These are phyloP conservation scores for Cryptococcus depauperatus DNA, from an alignment of 1,284 basidiomycete species.

Conservation along the genomic window DNA sequence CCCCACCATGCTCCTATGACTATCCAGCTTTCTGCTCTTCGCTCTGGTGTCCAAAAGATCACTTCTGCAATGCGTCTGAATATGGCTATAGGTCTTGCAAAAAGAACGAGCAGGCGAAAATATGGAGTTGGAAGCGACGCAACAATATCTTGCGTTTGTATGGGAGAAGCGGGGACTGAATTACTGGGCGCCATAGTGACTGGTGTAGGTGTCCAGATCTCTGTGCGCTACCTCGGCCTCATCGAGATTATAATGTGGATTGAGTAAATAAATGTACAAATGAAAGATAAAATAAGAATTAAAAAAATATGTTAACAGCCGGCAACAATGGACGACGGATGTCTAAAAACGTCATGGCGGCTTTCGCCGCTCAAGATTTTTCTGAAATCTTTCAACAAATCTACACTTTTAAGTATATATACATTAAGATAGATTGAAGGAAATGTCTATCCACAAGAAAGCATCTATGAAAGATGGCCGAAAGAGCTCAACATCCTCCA, in stretches of 20 bases:
- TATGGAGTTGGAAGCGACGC: constrained; percentile 41
- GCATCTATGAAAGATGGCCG: background rate
- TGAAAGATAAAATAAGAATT: no score
- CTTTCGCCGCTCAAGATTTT: constrained; percentile 3
- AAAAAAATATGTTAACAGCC: no score
- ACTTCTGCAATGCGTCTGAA: constrained; percentile 53
- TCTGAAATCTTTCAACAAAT: background rate
- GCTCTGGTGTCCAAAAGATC: constrained; percentile 54
- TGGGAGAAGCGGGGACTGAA: background rate
- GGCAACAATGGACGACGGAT: no score
- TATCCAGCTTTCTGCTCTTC: constrained; percentile 61
- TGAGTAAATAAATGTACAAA: no score
- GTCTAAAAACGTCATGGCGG: no score
- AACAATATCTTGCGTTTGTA: constrained; percentile 32
- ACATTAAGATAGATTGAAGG: background rate
- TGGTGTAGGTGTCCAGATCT: background rate
- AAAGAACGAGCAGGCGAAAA: constrained; percentile 42
- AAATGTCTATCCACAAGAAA: background rate
- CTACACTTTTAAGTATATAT: background rate
- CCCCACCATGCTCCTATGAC: constrained; percentile 66
- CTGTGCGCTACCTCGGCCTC: background rate
- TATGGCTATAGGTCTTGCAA: constrained; percentile 51
- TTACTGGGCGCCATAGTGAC: background rate
- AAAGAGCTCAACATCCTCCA: background rate
- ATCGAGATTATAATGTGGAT: no score